Base-by-base conservation (phyloP, 257 asterid species). In the Striga asiatica region DNA sequence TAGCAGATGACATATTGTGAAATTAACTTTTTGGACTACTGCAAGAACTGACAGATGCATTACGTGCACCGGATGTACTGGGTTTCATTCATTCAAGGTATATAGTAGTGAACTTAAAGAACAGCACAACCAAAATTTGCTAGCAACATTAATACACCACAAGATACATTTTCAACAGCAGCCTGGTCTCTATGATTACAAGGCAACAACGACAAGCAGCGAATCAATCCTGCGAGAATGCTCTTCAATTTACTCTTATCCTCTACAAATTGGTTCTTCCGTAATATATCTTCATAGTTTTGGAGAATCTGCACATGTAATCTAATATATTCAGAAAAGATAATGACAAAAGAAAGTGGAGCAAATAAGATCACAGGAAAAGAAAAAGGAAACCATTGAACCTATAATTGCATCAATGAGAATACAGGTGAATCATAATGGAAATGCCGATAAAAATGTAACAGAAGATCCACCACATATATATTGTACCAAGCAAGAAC, bases 201-300 rank as follows among this genome's bases (percentile, higher is more conserved):
- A 18, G 95, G 82, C 77, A 92, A 71, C 64, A 92, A 54, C 42
- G 78, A 71, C 72, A 92, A 76, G 85, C 98, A 88, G 66, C 75
- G 93, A 42, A 70, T 67, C 67, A 92, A 63, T 65, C 95, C 97
- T 66, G 79, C 54, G 32, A 92, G 84, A 11, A 71, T 69, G 59
- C 60, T 74, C 82, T 79, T 85, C 56, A 91, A 67, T 71, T 81
- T 87, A 72, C 76, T 66, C 75, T 75, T 88, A 46, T 88, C 97
- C 68, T 81, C 93, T 50, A 92, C 69, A 71, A 82, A 74, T 45
- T 74, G 93, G 71, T 84, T 88, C 77, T 73, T 92, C 68, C 60
- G 83, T 54, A 92, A 56, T 64, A 88, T 69, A 52, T 67, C 82
- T 56, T 69, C 79, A 55, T 80, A 92, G 55, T 79, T 84, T 24